phyloP scores from a whole-genome alignment of 331 rosid species.

The Quercus tomentella region DNA sequence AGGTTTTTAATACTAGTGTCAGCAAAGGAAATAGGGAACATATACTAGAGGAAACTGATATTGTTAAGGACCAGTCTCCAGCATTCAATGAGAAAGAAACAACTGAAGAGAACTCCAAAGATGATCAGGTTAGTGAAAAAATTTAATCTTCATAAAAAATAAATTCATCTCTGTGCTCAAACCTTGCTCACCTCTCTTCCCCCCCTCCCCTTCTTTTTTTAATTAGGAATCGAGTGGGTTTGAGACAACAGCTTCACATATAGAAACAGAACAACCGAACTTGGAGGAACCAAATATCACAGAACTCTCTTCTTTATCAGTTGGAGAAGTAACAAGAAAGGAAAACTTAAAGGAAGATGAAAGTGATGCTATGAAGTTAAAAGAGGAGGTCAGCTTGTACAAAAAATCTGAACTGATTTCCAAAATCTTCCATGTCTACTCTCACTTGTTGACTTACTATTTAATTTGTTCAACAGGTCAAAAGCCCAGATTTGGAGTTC shows the following conservation, averaged over 20 bases:
- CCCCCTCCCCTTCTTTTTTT: neutral
- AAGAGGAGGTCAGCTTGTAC: constrained; percentile 23
- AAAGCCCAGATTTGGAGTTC: constrained; percentile 1
- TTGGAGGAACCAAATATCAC: constrained; percentile 7
- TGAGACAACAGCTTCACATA: constrained; percentile 5
- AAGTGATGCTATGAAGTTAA: neutral
- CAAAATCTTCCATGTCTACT: neutral
- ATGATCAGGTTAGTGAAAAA: constrained; percentile 13
- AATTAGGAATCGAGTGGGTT: constrained; percentile 14
- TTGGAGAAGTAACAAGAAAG: neutral
- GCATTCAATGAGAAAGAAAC: neutral
- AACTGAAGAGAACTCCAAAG: constrained; percentile 1
- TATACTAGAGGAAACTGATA: neutral
- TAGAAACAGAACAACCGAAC: constrained; percentile 4
- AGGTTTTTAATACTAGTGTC: constrained; percentile 11
- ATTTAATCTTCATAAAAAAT: neutral
- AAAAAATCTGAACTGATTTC: neutral
- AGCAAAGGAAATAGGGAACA: constrained; percentile 15
- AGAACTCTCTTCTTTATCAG: constrained; percentile 12
- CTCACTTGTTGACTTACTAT: neutral
- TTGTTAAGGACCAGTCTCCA: constrained; percentile 1
- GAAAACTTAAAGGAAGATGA: constrained; percentile 19
- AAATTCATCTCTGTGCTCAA: neutral
- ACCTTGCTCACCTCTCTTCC: neutral
- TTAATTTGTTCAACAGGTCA: constrained; percentile 3